These are phyloP conservation scores for Lenwebbia sp. DNA, from an alignment of 345 rosid genomes.

Conservation along the genomic window DNA sequence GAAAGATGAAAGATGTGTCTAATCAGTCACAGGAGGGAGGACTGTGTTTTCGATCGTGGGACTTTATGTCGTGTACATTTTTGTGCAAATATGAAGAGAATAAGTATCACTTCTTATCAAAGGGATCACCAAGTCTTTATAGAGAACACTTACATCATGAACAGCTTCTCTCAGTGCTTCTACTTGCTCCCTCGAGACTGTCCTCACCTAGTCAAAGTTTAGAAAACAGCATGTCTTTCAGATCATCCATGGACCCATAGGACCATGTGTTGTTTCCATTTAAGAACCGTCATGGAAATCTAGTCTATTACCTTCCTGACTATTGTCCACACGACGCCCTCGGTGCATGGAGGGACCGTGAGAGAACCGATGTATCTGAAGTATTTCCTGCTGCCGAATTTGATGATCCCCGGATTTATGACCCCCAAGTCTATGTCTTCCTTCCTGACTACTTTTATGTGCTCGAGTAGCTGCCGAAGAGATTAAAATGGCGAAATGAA, in stretches of 20 bases:
- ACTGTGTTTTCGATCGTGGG: not conserved
- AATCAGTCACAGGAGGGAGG: not conserved
- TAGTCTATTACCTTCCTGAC: constrained; percentile 22
- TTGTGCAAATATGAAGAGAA: not conserved
- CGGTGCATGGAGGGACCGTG: constrained; percentile 61
- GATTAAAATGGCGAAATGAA: not conserved
- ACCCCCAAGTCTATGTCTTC: constrained; percentile 17
- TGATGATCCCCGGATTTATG: constrained; percentile 38
- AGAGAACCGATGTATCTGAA: constrained; percentile 64
- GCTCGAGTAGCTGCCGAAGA: constrained; percentile 24
- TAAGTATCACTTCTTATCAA: not conserved
- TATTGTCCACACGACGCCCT: constrained; percentile 73
- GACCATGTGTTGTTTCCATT: constrained; percentile 1
- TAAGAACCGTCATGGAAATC: not conserved
- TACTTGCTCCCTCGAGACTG: constrained; percentile 32
- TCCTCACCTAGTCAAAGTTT: constrained; percentile 14
- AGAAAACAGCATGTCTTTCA: not conserved
- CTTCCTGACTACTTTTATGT: constrained; percentile 13
- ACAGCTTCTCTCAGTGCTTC: constrained; percentile 29
- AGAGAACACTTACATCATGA: constrained; percentile 33
- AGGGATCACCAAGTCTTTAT: not conserved
- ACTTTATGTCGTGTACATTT: not conserved
- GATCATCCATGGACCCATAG: not conserved
- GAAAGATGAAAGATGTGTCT: not conserved
- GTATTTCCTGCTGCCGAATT: constrained; percentile 40